A percentile compares a stretch with the other conserved stretches of the same genome.
These are phyloP conservation scores for Trematosphaeria pertusa DNA, from an alignment of 2,329 filamentous ascomycete genomes.

Conservation along the genomic window DNA sequence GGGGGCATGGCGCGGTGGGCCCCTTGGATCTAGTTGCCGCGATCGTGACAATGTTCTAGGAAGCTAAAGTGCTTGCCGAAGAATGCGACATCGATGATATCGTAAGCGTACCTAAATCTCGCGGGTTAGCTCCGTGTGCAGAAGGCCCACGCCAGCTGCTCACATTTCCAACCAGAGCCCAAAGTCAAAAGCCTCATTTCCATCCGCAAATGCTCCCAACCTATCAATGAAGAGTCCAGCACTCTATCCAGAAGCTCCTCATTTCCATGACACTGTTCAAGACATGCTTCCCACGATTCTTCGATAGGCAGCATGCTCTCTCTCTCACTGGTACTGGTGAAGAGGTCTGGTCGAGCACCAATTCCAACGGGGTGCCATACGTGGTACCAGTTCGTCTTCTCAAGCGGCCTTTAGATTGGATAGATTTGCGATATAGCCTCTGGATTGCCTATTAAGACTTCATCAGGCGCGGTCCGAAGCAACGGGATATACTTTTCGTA, in stretches of 20 bases:
- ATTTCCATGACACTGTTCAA: constrained; percentile 22
- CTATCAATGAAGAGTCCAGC: constrained; percentile 17
- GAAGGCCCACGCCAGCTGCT: no score
- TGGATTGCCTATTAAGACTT: constrained; percentile 27
- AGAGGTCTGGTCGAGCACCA: constrained; percentile 17
- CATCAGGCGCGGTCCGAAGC: constrained; percentile 56
- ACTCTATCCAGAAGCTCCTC: constrained; percentile 21
- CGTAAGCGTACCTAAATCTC: constrained; percentile 29
- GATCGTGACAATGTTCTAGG: constrained; percentile 22
- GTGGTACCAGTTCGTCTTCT: constrained; percentile 27
- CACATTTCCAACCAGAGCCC: constrained; percentile 38
- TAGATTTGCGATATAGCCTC: constrained; percentile 21
- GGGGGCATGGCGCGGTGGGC: constrained; percentile 46
- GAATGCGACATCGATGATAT: constrained; percentile 24
- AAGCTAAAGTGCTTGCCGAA: constrained; percentile 26
- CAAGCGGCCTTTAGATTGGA: constrained; percentile 17
- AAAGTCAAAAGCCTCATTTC: constrained; percentile 20
- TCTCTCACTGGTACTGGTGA: constrained; percentile 19
- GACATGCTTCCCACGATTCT: constrained; percentile 18
- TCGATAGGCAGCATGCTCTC: constrained; percentile 17
- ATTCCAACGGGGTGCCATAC: constrained; percentile 17
- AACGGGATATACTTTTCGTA: constrained; percentile 46
- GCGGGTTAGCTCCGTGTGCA: no score
- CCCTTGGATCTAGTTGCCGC: constrained; percentile 25
- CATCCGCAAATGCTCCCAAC: constrained; percentile 21